Percentiles rank a stretch among this genome's conserved stretches.
These are phyloP conservation scores for Neohortaea acidophila DNA, from an alignment of 495 filamentous ascomycete species.

Conservation along the genomic window DNA sequence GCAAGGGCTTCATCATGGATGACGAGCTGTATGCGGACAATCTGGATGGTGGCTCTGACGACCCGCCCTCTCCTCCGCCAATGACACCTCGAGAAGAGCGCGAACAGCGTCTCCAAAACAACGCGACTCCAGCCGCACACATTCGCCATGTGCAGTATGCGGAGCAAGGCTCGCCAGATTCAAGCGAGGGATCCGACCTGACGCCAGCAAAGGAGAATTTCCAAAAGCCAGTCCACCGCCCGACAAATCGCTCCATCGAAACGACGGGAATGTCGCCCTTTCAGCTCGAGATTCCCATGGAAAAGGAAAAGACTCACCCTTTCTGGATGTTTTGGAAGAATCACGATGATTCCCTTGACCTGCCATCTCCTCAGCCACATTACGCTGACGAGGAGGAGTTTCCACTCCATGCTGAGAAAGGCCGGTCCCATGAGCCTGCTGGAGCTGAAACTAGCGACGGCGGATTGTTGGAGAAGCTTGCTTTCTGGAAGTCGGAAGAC, in stretches of 20 bases:
- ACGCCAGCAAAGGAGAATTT: too few species aligned
- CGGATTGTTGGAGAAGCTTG: conserved; percentile 4
- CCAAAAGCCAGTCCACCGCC: not conserved
- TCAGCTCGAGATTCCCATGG: conserved; percentile 11
- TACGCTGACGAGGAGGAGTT: conserved; percentile 31
- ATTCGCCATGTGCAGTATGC: too few species aligned
- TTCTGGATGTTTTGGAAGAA: conserved; percentile 21
- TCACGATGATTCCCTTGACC: conserved; percentile 16
- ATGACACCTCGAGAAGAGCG: too few species aligned
- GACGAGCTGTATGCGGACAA: conserved; percentile 14
- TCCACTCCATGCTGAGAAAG: conserved; percentile 17
- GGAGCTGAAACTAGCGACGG: conserved; percentile 1
- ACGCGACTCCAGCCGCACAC: too few species aligned
- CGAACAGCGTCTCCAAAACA: too few species aligned
- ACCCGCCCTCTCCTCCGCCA: too few species aligned
- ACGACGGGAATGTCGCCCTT: conserved; percentile 9
- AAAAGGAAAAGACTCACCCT: not conserved
- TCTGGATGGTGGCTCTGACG: too few species aligned
- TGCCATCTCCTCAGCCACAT: conserved; percentile 33
- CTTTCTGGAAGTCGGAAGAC: conserved; percentile 21
- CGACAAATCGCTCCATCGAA: conserved; percentile 11
- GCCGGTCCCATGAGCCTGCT: not conserved
- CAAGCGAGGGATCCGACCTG: too few species aligned
- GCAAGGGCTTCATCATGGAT: conserved; percentile 11
- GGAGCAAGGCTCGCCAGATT: too few species aligned